A percentile compares a stretch with the other conserved stretches of the same genome.
Evolutionary conservation across 768 basidiomycete species (phyloP).

Genomic region (Boletus tylopilopsis): DNA sequence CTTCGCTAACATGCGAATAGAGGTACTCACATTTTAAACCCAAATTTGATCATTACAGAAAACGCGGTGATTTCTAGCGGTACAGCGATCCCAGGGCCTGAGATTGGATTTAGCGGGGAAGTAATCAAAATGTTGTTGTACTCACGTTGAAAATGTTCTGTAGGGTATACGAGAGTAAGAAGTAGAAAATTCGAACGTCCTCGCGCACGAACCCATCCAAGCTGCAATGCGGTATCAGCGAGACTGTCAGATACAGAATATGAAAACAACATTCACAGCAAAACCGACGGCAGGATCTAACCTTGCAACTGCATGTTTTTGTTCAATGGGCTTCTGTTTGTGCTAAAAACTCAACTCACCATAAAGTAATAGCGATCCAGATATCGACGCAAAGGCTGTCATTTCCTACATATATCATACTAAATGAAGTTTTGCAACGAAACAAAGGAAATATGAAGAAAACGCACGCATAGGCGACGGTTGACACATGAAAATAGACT

Average conservation of each 20-base stretch:
- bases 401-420: conserved; percentile 30
- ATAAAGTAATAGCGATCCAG: conserved; percentile 27
- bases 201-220: conserved; percentile 21
- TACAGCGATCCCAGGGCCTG: conserved; percentile 37
- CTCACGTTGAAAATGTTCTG: conserved; percentile 35
- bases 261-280: conserved; percentile 23
- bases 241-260: not conserved
- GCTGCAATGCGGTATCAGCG: conserved; percentile 4
- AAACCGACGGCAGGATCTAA: conserved; percentile 31
- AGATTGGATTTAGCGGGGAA: conserved; percentile 5
- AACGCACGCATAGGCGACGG: conserved; percentile 28
- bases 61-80: conserved; percentile 51
- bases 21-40: conserved; percentile 34
- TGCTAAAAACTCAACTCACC: conserved; percentile 16
- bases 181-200: not conserved
- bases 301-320: conserved; percentile 24
- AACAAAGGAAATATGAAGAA: not conserved
- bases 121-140: not conserved
- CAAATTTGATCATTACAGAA: conserved; percentile 48
- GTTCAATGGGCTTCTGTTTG: not conserved
- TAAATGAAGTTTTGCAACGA: conserved; percentile 7
- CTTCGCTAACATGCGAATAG: not conserved
- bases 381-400: conserved; percentile 27
- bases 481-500: conserved; percentile 26
- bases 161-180: not conserved